Percentiles rank a stretch among this genome's conserved stretches.
Conservation (phyloP, 2,329 filamentous ascomycete species). For the Pseudophaeomoniella oleicola region DNA sequence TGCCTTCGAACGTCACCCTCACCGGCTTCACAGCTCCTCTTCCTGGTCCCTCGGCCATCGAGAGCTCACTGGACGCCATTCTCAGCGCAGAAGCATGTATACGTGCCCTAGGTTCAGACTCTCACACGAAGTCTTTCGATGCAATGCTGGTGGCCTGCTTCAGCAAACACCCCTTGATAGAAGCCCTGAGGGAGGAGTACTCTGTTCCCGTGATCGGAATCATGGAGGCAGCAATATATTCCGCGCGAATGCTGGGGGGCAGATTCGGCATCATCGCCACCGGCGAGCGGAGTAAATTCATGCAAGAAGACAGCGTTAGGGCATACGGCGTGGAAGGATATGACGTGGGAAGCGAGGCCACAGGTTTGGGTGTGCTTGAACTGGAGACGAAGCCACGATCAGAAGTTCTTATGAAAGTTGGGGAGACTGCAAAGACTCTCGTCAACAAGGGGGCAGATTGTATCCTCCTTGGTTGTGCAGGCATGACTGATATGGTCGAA, state of each 20-base stretch:
- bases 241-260: conserved; percentile 33
- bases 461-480: conserved; percentile 31
- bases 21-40: conserved; percentile 35
- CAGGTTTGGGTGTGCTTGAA: conserved; percentile 29
- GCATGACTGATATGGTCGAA: conserved; percentile 32
- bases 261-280: conserved; percentile 31
- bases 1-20: conserved; percentile 33
- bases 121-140: conserved; percentile 28
- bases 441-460: conserved; percentile 28
- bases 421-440: conserved; percentile 21
- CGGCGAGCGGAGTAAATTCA: conserved; percentile 22
- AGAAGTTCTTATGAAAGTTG: conserved; percentile 25
- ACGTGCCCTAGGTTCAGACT: conserved; percentile 25
- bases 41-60: conserved; percentile 35
- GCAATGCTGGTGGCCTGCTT: conserved; percentile 36
- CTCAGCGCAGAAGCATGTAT: conserved; percentile 35
- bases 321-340: conserved; percentile 27
- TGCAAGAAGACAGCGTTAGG: conserved; percentile 24
- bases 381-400: conserved; percentile 24
- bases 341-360: conserved; percentile 27
- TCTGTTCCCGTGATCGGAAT: conserved; percentile 32
- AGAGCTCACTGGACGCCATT: conserved; percentile 34
- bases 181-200: conserved; percentile 32
- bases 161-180: conserved; percentile 31
- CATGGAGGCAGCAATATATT: conserved; percentile 37